Base-by-base conservation (phyloP, 1,284 basidiomycete species). In the Fomitopsis betulina region DNA sequence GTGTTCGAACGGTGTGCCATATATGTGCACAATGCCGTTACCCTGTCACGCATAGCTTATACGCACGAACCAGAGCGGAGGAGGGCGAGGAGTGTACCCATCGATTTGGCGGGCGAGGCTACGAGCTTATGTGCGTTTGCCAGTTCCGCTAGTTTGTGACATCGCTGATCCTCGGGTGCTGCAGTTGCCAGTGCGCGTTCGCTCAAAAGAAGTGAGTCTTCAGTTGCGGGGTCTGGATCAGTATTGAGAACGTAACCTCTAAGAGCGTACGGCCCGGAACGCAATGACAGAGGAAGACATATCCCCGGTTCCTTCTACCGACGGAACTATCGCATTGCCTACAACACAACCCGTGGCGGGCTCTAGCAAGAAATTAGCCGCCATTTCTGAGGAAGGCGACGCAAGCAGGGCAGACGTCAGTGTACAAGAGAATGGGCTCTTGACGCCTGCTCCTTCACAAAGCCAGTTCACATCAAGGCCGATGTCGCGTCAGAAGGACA, bases 1-100 rank as follows among this genome's bases (percentile, higher is more conserved):
- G 37, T 13, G 9, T 37, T 17, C 17, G 21, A 8, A 23, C 42
- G 23, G 21, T 25, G n/a, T 42, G 17, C 21, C 39, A 30, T 21
- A 27, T 15, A 13, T 30, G 7, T 5, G 25, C 25, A 27, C 45
- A 6, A 30, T 15, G 5, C 25, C 45, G 35, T 37, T 37, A 10
- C 13, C 13, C 8, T 1, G 35, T 47, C 45, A 47, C 23, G 10
- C 4, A 12, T 47, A 5, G 8, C 21, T 43, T 5, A 15, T 30
- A 8, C 12, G 45, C 25, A 7, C 23, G 45, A 13, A 27, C 27
- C 12, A 47, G 45, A 17, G 45, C 45, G 25, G 3, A 30, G 57
- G n/a, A 60, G 63, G 35, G 65, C 63, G 47, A 65, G 60, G 37
- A 65, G 64, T n/a, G 61, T 65, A 6, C 65, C 63, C 8, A 55